phyloP scores from a whole-genome alignment of 345 rosid genomes.

The Kandelia obovata region DNA sequence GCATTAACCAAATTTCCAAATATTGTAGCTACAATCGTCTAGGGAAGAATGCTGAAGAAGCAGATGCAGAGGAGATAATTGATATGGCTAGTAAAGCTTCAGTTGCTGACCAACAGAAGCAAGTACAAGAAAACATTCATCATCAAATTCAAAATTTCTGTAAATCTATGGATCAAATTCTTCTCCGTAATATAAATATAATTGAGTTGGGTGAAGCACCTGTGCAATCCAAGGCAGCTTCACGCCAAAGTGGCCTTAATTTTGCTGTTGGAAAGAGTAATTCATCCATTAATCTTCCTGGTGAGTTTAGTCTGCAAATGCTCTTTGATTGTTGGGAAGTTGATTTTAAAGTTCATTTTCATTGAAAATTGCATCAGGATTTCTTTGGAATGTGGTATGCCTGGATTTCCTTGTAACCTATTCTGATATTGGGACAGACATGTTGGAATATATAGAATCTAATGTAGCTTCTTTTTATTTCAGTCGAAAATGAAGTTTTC shows the following conservation, averaged over 20 bases:
- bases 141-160: constrained; percentile 54
- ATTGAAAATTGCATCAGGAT: no score
- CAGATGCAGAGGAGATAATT: constrained; percentile 82
- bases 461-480: no score
- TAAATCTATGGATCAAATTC: constrained; percentile 57
- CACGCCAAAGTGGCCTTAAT: constrained; percentile 70
- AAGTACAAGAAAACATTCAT: constrained; percentile 76
- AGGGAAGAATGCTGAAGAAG: constrained; percentile 70
- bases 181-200: constrained; percentile 39
- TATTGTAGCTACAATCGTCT: constrained; percentile 62
- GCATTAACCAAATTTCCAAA: neutral
- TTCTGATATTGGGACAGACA: no score
- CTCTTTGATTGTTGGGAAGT: neutral
- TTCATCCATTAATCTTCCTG: constrained; percentile 28
- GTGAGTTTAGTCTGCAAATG: constrained; percentile 36
- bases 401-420: no score
- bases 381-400: no score
- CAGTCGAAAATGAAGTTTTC: no score
- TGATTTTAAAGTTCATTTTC: no score
- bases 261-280: constrained; percentile 58
- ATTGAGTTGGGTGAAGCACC: constrained; percentile 24
- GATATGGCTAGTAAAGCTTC: constrained; percentile 75
- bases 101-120: constrained; percentile 68
- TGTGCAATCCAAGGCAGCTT: constrained; percentile 28
- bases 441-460: no score